Base-by-base conservation (phyloP, 306 rosid species). In the Pueraria montana region DNA sequence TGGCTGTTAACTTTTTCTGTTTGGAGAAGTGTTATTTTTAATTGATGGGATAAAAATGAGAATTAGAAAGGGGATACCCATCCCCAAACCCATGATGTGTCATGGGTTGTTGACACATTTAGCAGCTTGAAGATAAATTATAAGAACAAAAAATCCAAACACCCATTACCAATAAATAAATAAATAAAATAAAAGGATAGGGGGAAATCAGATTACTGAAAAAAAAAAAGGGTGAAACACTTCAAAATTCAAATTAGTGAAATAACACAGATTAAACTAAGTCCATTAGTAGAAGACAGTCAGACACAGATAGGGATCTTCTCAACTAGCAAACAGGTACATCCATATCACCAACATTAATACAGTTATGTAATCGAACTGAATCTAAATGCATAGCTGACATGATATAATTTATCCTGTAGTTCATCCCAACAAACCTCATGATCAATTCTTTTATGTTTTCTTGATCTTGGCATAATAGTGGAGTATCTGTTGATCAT, bases 381-480 rank as follows among this genome's bases (percentile, higher is more conserved):
- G 67, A 58, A 76, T 43, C 30, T 56, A 56, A 32, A 45, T 82
- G 71, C 49, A 53, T 18, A 53, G 46, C 20, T 32, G 75, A 20
- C 70, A 40, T 27, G 49, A 53, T 66, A 75, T 66, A 75, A 14
- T 66, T 53, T 55, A 30, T 55, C 80, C 40, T 42, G 72, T 10
- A 18, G 81, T 53, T 82, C 46, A 73, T 48, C 70, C 58, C 36
- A 49, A 34, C 24, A 82, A 63, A 74, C 76, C 56, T n/a, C 7
- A 32, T 50, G 32, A 50, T 74, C 6, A 8, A 17, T 23, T 74
- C 65, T 32, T 74, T 74, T 7, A 42, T 64, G 16, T 63, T 50
- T 74, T 73, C 14, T 50, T 50, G 16, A 82, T 82, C 20, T 52
- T 66, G 81, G 61, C 34, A 74, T 52, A 13, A 52, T 65, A 75